Evolutionary conservation across 768 basidiomycete genomes (phyloP).

Genomic region (Lentinus tigrinus): DNA sequence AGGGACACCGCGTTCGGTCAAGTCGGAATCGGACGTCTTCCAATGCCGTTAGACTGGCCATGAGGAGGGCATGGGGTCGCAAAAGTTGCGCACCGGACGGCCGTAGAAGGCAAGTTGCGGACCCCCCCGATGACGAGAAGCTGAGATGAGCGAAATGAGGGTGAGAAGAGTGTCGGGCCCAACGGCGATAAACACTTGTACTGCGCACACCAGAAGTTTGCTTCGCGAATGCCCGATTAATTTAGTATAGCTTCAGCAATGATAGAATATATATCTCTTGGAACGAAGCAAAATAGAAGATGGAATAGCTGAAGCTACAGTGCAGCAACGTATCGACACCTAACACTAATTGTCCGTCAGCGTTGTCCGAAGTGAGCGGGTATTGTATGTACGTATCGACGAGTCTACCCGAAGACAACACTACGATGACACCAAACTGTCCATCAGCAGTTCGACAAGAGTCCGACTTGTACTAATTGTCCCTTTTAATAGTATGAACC

Average conservation of each 20-base stretch:
- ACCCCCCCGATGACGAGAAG: neutral
- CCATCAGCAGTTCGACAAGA: conserved; percentile 18
- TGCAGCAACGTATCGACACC: conserved; percentile 15
- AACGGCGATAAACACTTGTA: neutral
- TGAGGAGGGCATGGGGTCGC: no score
- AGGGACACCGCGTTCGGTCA: neutral
- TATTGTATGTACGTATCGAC: neutral
- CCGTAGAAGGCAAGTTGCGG: neutral
- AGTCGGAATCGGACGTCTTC: neutral
- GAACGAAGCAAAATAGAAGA: neutral
- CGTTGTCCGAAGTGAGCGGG: neutral
- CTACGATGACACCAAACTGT: conserved; percentile 16
- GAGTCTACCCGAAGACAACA: conserved; percentile 4
- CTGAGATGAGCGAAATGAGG: no score
- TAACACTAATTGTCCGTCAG: conserved; percentile 11
- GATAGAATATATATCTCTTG: conserved; percentile 15
- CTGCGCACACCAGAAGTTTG: neutral
- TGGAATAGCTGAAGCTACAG: conserved; percentile 11
- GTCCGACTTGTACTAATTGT: conserved; percentile 13
- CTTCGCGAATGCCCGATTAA: conserved; percentile 13
- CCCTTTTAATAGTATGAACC: conserved; percentile 15
- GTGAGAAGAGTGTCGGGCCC: neutral
- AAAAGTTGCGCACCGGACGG: no score
- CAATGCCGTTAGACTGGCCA: no score
- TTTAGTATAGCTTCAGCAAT: conserved; percentile 18